phyloP scores from a whole-genome alignment of 1,284 basidiomycete genomes.

The Termitomyces sp. region DNA sequence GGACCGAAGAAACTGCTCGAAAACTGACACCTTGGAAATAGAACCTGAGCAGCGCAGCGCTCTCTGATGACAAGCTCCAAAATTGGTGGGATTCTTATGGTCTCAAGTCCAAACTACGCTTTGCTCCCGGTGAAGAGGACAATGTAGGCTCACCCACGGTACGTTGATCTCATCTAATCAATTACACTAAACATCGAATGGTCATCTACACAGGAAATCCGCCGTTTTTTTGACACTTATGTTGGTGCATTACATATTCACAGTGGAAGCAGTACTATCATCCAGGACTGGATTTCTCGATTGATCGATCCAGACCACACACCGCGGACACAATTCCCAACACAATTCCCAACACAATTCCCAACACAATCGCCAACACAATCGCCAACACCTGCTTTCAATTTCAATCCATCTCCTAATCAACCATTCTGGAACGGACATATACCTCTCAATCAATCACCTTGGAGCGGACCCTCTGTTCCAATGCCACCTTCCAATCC shows the following conservation, averaged over 20 bases:
- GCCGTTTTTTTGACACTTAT: slow-evolving; percentile 44
- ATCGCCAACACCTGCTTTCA: slow-evolving; percentile 11
- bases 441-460: slow-evolving; percentile 5
- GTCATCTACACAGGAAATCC: slow-evolving; percentile 40
- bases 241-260: slow-evolving; percentile 48
- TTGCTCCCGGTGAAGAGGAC: slow-evolving; percentile 27
- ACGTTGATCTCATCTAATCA: background rate
- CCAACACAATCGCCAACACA: slow-evolving; percentile 11
- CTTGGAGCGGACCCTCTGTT: slow-evolving; percentile 9
- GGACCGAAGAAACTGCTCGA: background rate
- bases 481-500: slow-evolving; percentile 23
- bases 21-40: slow-evolving; percentile 15
- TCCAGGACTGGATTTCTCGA: slow-evolving; percentile 45
- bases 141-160: slow-evolving; percentile 34
- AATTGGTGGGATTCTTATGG: slow-evolving; percentile 41
- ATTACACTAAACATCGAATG: background rate
- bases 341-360: slow-evolving; percentile 12
- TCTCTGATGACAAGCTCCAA: slow-evolving; percentile 30
- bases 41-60: slow-evolving; percentile 24
- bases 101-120: slow-evolving; percentile 37
- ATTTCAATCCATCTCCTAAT: no score
- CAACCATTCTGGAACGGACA: background rate
- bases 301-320: slow-evolving; percentile 44
- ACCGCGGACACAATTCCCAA: slow-evolving; percentile 15
- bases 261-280: slow-evolving; percentile 31